Percentiles rank a stretch among this genome's conserved stretches.
Evolutionary conservation across 148 eudicot genomes (phyloP).

Genomic region (Rhododendron vialii): DNA sequence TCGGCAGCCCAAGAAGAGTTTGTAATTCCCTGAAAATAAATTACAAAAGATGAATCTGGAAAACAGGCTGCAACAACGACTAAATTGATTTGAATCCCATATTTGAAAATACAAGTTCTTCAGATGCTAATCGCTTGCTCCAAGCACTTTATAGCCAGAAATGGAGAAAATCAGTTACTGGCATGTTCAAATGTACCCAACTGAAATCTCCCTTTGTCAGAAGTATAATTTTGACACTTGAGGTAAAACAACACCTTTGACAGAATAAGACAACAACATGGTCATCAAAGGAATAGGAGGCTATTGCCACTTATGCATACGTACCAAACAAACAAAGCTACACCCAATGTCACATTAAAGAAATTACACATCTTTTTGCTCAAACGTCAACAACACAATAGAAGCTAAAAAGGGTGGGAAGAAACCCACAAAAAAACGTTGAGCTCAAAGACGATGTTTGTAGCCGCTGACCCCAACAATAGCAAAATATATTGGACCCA

Average conservation of each 20-base stretch:
- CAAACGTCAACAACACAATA: not conserved
- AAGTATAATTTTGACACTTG: not conserved
- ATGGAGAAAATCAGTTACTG: not conserved
- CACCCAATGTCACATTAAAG: not conserved
- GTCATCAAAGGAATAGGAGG: not conserved
- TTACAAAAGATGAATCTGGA: not conserved
- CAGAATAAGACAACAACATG: not conserved
- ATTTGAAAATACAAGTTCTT: conserved; percentile 38
- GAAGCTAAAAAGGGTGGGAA: not conserved
- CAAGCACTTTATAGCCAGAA: conserved; percentile 30
- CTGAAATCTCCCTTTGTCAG: not conserved
- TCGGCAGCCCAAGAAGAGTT: conserved; percentile 31
- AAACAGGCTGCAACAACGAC: not conserved
- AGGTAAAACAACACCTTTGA: not conserved
- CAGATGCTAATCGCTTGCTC: conserved; percentile 58
- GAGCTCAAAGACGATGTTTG: not conserved
- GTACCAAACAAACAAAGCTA: not conserved
- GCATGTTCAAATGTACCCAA: not conserved
- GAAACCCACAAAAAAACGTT: not conserved
- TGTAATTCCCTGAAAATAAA: not conserved
- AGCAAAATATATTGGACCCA: not conserved
- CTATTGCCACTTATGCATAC: not conserved
- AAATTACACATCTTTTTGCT: not conserved
- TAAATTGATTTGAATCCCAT: conserved; percentile 28
- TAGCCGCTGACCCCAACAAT: not conserved